Conservation (phyloP, 2,329 filamentous ascomycete species). For the Colletotrichum agaves region DNA sequence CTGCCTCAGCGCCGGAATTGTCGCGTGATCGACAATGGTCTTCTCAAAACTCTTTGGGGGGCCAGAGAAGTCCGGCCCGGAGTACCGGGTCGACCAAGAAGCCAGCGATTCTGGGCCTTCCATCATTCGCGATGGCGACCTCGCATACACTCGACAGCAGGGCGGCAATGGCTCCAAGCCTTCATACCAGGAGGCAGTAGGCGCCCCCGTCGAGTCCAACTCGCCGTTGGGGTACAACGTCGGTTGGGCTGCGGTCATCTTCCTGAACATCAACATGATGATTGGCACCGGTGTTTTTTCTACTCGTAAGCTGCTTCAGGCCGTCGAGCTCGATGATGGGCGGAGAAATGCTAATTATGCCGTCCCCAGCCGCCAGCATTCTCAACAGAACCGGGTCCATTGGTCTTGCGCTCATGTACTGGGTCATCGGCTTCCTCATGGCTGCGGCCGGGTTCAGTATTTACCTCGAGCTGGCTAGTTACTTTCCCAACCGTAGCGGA, state of each 20-base stretch:
- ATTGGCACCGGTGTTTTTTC: conserved; percentile 73
- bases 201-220: conserved; percentile 68
- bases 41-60: conserved; percentile 28
- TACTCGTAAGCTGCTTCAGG: conserved; percentile 60
- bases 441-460: conserved; percentile 64
- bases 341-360: neutral
- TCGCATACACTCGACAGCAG: conserved; percentile 53
- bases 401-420: conserved; percentile 71
- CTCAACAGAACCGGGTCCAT: conserved; percentile 69
- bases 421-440: conserved; percentile 71
- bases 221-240: conserved; percentile 71
- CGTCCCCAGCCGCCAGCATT: conserved; percentile 63
- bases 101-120: conserved; percentile 43
- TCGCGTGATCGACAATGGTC: conserved; percentile 11
- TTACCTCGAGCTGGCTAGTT: conserved; percentile 72
- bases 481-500: conserved; percentile 74
- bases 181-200: conserved; percentile 69
- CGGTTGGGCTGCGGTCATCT: conserved; percentile 65
- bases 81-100: conserved; percentile 15
- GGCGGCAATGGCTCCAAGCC: conserved; percentile 61
- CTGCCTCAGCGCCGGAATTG: neutral
- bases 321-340: neutral
- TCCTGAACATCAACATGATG: conserved; percentile 72
- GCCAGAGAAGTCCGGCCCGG: conserved; percentile 16
- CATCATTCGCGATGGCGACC: conserved; percentile 50